Conservation (phyloP, 2,329 filamentous ascomycete species). For the Diaporthe sp. region DNA sequence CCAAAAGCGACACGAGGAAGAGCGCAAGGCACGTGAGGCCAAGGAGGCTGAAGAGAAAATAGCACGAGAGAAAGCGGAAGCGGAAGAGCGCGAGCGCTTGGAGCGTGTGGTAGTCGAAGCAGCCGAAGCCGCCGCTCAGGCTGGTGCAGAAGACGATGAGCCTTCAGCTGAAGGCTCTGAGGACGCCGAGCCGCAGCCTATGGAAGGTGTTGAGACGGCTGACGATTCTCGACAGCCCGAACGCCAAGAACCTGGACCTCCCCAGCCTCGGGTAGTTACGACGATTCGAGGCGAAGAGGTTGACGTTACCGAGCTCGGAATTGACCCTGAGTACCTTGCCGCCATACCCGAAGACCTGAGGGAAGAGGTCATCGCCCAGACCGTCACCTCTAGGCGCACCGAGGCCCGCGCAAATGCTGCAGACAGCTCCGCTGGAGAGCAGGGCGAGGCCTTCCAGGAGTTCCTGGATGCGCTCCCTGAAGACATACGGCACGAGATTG, state of each 20-base stretch:
- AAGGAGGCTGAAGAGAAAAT: constrained; percentile 77
- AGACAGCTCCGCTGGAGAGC: constrained; percentile 72
- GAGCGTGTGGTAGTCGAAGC: constrained; percentile 70
- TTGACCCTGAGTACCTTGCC: constrained; percentile 93
- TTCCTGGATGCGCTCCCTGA: constrained; percentile 93
- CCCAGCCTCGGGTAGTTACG: constrained; percentile 76
- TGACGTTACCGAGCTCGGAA: constrained; percentile 94
- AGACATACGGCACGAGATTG: constrained; percentile 89
- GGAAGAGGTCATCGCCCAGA: constrained; percentile 94
- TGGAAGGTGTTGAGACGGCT: constrained; percentile 74
- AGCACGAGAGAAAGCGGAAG: constrained; percentile 74
- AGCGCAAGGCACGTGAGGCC: constrained; percentile 74
- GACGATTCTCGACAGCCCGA: constrained; percentile 44
- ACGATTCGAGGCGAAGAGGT: constrained; percentile 87
- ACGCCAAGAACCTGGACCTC: constrained; percentile 53
- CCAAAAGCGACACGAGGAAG: constrained; percentile 72
- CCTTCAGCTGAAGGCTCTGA: constrained; percentile 57
- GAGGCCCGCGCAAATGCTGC: constrained; percentile 76
- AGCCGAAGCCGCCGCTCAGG: constrained; percentile 60
- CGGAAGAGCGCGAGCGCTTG: constrained; percentile 73
- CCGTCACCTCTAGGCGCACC: constrained; percentile 84
- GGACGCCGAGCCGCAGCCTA: constrained; percentile 52
- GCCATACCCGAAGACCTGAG: constrained; percentile 97
- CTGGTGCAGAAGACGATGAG: constrained; percentile 47
- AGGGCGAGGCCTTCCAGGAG: constrained; percentile 88